Percentiles rank a stretch among this genome's conserved stretches.
Evolutionary conservation across 192 early-diverging fungal species (phyloP).

Genomic region (Diversispora epigaea): DNA sequence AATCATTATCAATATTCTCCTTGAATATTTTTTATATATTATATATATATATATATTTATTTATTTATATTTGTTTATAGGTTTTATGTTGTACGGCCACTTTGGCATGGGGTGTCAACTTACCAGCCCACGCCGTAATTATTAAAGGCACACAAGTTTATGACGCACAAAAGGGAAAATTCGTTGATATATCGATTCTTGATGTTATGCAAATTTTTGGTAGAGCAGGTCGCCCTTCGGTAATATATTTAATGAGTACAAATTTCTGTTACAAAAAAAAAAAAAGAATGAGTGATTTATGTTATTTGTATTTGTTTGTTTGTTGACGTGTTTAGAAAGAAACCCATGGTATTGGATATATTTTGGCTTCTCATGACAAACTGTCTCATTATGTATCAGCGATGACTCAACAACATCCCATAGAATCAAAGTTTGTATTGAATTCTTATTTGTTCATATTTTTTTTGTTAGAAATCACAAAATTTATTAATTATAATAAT

Average conservation of each 20-base stretch:
- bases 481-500: background rate
- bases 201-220: conserved; percentile 99
- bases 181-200: conserved; percentile 92
- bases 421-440: conserved; percentile 72
- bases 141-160: conserved; percentile 99
- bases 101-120: conserved; percentile 98
- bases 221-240: conserved; percentile 90
- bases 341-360: conserved; percentile 88
- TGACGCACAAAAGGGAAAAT: conserved; percentile 88
- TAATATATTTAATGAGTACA: conserved; percentile 12
- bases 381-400: conserved; percentile 89
- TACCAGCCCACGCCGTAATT: conserved; percentile 96
- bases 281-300: background rate
- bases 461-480: background rate
- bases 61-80: conserved; percentile 33
- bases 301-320: conserved; percentile 19
- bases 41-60: background rate
- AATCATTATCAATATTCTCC: no score
- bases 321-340: conserved; percentile 66
- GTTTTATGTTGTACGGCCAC: conserved; percentile 97
- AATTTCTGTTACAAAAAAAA: background rate
- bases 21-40: background rate
- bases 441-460: background rate
- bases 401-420: conserved; percentile 95
- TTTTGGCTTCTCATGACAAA: conserved; percentile 92